These are phyloP conservation scores for Linnemannia exigua DNA, from an alignment of 192 early-diverging fungal species.

Conservation along the genomic window DNA sequence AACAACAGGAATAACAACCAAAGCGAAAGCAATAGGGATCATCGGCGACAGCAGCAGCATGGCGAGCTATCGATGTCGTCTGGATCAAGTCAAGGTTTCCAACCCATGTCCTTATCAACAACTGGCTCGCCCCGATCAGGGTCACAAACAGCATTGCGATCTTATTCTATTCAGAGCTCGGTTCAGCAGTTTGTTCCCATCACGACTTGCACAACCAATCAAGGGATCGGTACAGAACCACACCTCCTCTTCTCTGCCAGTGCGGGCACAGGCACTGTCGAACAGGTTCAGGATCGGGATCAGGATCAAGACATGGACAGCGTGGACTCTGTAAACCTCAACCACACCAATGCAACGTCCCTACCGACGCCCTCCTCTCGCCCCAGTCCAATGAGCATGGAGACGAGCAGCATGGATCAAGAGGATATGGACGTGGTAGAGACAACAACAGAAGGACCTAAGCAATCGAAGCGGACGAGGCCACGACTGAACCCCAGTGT, in stretches of 20 bases:
- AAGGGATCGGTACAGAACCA: neutral
- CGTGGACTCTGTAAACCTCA: slow-evolving; percentile 3
- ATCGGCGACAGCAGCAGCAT: neutral
- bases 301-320: slow-evolving; percentile 39
- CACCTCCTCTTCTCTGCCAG: neutral
- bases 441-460: neutral
- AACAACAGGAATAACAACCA: neutral
- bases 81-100: neutral
- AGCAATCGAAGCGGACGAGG: slow-evolving; percentile 17
- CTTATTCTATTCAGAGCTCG: slow-evolving; percentile 7
- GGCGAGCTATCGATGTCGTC: neutral
- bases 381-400: slow-evolving; percentile 21
- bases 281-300: neutral
- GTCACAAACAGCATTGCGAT: neutral
- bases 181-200: slow-evolving; percentile 41
- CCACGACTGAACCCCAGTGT: slow-evolving; percentile 4
- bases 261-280: neutral
- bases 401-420: slow-evolving; percentile 27
- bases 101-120: neutral
- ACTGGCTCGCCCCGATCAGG: neutral
- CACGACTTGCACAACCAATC: neutral
- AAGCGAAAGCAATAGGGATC: neutral
- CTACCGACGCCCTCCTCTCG: neutral
- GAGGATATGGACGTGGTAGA: slow-evolving; percentile 17
- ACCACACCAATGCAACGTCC: neutral